Conservation (phyloP, 306 rosid species). For the Cucumis melo region DNA sequence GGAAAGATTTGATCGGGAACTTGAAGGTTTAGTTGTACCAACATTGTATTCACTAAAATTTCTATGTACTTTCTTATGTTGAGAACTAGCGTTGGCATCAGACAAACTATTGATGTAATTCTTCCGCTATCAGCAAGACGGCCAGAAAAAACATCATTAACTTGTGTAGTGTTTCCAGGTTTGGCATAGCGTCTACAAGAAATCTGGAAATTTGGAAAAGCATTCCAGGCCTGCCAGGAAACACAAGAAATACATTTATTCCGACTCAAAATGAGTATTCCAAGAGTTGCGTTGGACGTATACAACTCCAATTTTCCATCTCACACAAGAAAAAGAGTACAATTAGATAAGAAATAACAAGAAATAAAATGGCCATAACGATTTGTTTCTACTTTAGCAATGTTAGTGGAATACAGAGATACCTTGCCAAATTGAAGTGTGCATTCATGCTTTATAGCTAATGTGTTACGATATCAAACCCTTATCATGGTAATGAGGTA, state of each 20-base stretch:
- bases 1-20: slow-evolving; percentile 4
- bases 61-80: slow-evolving; percentile 10
- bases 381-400: background rate
- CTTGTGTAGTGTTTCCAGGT: slow-evolving; percentile 46
- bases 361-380: background rate
- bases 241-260: slow-evolving; percentile 8
- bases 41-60: slow-evolving; percentile 9
- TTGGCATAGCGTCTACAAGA: slow-evolving; percentile 41
- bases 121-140: slow-evolving; percentile 18
- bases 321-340: background rate
- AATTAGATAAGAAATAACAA: background rate
- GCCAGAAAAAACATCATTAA: slow-evolving; percentile 16
- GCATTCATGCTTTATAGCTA: background rate
- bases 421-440: background rate
- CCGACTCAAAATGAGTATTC: background rate
- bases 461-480: background rate
- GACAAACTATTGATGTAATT: slow-evolving; percentile 16
- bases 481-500: too few relatives aligned
- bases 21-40: slow-evolving; percentile 17
- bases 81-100: slow-evolving; percentile 12
- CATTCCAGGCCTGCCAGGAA: slow-evolving; percentile 59
- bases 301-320: background rate
- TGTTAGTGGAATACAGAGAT: background rate
- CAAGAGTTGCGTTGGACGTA: background rate
- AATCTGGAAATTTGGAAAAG: slow-evolving; percentile 48